Evolutionary conservation across 2,329 filamentous ascomycete genomes (phyloP).

Genomic region (Moelleriella libera): DNA sequence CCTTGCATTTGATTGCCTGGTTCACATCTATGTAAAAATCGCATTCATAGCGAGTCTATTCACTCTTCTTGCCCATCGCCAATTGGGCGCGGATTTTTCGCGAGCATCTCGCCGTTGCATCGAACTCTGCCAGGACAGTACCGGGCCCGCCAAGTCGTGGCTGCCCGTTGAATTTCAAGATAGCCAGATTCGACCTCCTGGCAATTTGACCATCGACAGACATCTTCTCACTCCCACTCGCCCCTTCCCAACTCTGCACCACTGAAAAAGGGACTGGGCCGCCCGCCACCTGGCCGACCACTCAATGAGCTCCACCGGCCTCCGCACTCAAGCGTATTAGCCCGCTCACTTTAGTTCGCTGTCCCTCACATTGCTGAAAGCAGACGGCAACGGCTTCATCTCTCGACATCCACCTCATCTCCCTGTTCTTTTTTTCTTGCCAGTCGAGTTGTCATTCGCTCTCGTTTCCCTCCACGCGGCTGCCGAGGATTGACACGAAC

Average conservation of each 20-base stretch:
- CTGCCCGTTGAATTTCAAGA: no score
- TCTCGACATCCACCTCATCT: not conserved
- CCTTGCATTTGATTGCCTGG: not conserved
- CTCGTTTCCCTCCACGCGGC: no score
- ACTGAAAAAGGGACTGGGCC: not conserved
- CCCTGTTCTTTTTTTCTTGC: not conserved
- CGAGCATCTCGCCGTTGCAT: no score
- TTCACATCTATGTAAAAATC: no score
- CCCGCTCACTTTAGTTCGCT: slow-evolving; percentile 2
- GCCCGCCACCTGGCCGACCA: not conserved
- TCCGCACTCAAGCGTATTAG: slow-evolving; percentile 1
- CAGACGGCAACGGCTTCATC: slow-evolving; percentile 4
- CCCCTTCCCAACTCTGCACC: not conserved
- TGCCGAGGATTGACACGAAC: no score
- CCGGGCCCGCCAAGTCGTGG: no score
- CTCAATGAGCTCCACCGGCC: slow-evolving; percentile 5
- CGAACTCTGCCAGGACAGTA: no score
- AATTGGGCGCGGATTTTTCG: no score
- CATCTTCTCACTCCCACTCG: not conserved
- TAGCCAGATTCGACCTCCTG: no score
- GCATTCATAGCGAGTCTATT: no score
- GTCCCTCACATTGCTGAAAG: slow-evolving; percentile 2
- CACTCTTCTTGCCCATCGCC: no score
- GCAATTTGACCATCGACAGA: not conserved
- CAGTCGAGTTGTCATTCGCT: not conserved